These are phyloP conservation scores for Aspergillus uvarum DNA, from an alignment of 2,329 filamentous ascomycete species.

Conservation along the genomic window DNA sequence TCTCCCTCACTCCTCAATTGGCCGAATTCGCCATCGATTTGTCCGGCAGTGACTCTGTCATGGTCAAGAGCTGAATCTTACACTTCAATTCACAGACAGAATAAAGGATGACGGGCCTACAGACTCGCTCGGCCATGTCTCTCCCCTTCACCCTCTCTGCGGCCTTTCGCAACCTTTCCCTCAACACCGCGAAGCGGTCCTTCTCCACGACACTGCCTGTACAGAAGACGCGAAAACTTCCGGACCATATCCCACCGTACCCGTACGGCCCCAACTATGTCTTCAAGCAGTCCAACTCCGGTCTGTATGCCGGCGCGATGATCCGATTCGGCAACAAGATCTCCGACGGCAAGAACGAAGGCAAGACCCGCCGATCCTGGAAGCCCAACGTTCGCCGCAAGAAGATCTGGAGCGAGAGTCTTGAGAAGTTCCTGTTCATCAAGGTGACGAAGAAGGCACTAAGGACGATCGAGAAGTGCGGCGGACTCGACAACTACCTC, in stretches of 20 bases:
- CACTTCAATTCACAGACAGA: constrained; percentile 13
- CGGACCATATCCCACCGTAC: constrained; percentile 46
- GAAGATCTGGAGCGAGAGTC: constrained; percentile 47
- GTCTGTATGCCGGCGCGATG: constrained; percentile 48
- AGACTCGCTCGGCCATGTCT: constrained; percentile 31
- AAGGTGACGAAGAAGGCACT: constrained; percentile 48
- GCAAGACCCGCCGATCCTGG: constrained; percentile 51
- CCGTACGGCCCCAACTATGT: constrained; percentile 45
- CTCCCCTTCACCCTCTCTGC: constrained; percentile 37
- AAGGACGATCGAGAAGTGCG: constrained; percentile 72
- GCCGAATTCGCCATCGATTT: background rate
- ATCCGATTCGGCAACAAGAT: constrained; percentile 54
- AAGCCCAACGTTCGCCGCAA: constrained; percentile 51
- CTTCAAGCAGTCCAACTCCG: constrained; percentile 49
- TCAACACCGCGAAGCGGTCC: constrained; percentile 37
- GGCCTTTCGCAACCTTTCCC: constrained; percentile 41
- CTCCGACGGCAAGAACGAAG: constrained; percentile 49
- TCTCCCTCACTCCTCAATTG: background rate
- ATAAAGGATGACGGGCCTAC: constrained; percentile 32
- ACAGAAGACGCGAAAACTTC: constrained; percentile 35
- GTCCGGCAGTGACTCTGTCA: constrained; percentile 12
- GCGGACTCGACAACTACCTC: constrained; percentile 89
- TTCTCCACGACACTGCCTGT: constrained; percentile 39
- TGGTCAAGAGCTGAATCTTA: constrained; percentile 11
- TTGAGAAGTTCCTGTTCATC: constrained; percentile 44